Evolutionary conservation across 2,329 filamentous ascomycete species (phyloP), one percentile per base, ranked within the genome.

Genomic region (Trichoderma sp.): DNA sequence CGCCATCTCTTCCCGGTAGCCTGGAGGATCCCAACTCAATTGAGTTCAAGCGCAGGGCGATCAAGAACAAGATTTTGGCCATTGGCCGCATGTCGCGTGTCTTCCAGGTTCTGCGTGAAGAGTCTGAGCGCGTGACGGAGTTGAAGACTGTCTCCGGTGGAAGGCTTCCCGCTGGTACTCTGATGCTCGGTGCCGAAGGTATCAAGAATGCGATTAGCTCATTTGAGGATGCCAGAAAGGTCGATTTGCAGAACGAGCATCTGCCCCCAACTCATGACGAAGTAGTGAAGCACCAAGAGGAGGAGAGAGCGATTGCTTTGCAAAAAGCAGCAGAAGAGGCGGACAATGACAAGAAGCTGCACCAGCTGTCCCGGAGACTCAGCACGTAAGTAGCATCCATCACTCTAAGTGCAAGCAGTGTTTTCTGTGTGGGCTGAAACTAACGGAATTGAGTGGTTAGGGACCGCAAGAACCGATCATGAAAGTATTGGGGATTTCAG

Each of bases 61-160:
- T 99, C 90, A 98, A 98, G 90, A 99, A 99, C 92, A 99, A 99
- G 89, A 98, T 99, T 82, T 88, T 99, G 80, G 97, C 97, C 76
- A 99, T 99, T 81, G 97, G 97, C 35, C 94, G 97, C 80, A 89
- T 99, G 78, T 98, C 97, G 50, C 94, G 97, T 80, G 97, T 99
- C 77, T 99, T 99, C 92, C 97, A 99, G 84, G 97, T 99, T 68
- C 86, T 99, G 80, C 95, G 97, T 81, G 97, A 99, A 86, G 97
- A 99, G 85, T 97, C 95, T 2, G 97, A 99, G 88, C 92, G 93
- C 80, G 95, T 99, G 75, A 98, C 96, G 53, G 97, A 99, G 85
- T 91, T 99, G 84, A 99, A 99, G 91, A 98, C 96, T 63, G 96
- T 95, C 62, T 93, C 95, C 77, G 97, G 97, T 79, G 97, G 97